Percentiles rank a stretch among this genome's conserved stretches.
Evolutionary conservation across 306 rosid genomes (phyloP).

Genomic region (Fragaria iinumae): DNA sequence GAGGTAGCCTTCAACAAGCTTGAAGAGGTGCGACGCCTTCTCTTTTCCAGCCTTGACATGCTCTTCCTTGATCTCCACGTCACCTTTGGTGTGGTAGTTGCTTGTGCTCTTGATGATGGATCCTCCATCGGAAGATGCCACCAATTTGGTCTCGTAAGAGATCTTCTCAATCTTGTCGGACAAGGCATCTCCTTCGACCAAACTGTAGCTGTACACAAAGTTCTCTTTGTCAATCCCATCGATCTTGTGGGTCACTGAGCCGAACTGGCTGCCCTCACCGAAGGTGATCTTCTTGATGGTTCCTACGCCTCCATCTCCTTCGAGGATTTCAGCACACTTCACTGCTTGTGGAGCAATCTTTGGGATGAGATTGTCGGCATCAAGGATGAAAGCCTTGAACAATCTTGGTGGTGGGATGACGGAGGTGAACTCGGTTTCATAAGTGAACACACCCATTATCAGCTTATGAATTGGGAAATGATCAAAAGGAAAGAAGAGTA

Average conservation of each 20-base stretch:
- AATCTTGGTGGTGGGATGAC: not conserved
- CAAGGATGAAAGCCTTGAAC: no score
- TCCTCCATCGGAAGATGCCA: constrained; percentile 35
- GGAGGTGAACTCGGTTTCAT: constrained; percentile 20
- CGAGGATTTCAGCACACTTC: constrained; percentile 18
- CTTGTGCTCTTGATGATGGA: constrained; percentile 31
- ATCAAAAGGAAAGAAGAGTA: not conserved
- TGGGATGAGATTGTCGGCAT: not conserved
- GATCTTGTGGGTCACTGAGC: no score
- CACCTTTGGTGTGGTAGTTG: constrained; percentile 37
- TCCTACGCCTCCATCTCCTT: constrained; percentile 53
- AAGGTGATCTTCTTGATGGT: constrained; percentile 30
- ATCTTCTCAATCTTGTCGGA: constrained; percentile 42
- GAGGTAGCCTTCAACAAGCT: constrained; percentile 39
- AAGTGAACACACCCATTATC: constrained; percentile 38
- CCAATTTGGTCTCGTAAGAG: constrained; percentile 31
- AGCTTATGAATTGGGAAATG: not conserved
- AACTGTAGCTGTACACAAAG: no score
- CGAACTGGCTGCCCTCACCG: no score
- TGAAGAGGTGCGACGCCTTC: constrained; percentile 25
- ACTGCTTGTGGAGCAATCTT: constrained; percentile 30
- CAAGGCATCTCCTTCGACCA: constrained; percentile 14
- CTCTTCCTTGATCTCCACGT: constrained; percentile 24
- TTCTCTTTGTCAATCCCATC: no score
- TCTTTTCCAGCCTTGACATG: constrained; percentile 30